These are phyloP conservation scores for Malassezia cuniculi DNA, from an alignment of 1,284 basidiomycete genomes.

Conservation along the genomic window DNA sequence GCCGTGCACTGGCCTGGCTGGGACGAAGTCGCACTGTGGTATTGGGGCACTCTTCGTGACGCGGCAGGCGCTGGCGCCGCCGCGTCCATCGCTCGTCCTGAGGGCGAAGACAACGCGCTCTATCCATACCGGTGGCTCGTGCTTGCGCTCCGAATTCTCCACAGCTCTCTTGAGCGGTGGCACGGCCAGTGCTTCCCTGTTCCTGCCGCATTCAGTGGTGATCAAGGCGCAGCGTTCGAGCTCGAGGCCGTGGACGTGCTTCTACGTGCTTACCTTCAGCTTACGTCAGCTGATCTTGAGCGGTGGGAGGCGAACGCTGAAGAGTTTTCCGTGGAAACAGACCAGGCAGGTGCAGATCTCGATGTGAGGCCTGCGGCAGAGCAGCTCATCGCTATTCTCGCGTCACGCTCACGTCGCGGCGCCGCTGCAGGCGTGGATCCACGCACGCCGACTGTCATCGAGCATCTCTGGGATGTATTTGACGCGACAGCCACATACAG, in stretches of 20 bases:
- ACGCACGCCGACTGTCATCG: slow-evolving; percentile 17
- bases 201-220: slow-evolving; percentile 21
- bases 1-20: slow-evolving; percentile 38
- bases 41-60: slow-evolving; percentile 23
- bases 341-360: slow-evolving; percentile 28
- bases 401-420: slow-evolving; percentile 20
- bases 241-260: slow-evolving; percentile 29
- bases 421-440: slow-evolving; percentile 8
- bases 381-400: slow-evolving; percentile 28
- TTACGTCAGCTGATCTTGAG: slow-evolving; percentile 30
- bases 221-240: slow-evolving; percentile 20
- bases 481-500: slow-evolving; percentile 14
- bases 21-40: slow-evolving; percentile 39
- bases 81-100: slow-evolving; percentile 19
- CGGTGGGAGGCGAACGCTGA: slow-evolving; percentile 35
- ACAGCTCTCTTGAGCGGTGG: slow-evolving; percentile 30
- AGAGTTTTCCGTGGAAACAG: slow-evolving; percentile 33
- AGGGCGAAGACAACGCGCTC: slow-evolving; percentile 18
- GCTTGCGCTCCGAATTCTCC: slow-evolving; percentile 33
- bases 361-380: slow-evolving; percentile 42
- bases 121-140: slow-evolving; percentile 37
- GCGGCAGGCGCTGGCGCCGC: slow-evolving; percentile 20
- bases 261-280: slow-evolving; percentile 28
- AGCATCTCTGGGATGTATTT: slow-evolving; percentile 30
- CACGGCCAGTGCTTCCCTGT: slow-evolving; percentile 21